Conservation (phyloP, 1,284 basidiomycete species). For the Ganoderma sinense region DNA sequence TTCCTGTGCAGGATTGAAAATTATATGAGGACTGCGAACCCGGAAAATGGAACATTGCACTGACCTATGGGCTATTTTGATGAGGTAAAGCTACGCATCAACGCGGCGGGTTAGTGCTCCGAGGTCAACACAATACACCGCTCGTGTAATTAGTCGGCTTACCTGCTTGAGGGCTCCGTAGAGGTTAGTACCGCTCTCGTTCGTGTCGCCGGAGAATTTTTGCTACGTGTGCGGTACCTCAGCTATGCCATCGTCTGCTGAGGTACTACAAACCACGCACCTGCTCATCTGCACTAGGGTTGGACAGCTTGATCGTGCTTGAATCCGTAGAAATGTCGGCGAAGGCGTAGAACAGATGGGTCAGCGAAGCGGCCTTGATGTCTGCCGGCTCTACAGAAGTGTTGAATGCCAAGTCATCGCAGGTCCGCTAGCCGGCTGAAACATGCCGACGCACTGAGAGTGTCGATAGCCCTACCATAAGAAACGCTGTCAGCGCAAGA, state of each 20-base stretch:
- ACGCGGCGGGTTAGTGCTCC: no score
- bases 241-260: no score
- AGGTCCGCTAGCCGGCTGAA: no score
- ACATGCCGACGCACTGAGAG: no score
- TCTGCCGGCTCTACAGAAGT: constrained; percentile 64
- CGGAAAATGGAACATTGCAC: no score
- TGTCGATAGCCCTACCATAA: constrained; percentile 77
- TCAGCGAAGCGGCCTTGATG: constrained; percentile 63
- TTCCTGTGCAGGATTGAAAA: no score
- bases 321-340: constrained; percentile 81
- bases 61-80: constrained; percentile 76
- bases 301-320: constrained; percentile 73
- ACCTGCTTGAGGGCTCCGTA: constrained; percentile 92
- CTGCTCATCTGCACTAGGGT: constrained; percentile 86
- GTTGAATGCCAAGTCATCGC: no score
- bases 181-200: constrained; percentile 74
- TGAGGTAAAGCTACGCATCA: constrained; percentile 62
- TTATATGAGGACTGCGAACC: no score
- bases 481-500: constrained; percentile 25
- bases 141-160: no score
- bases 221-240: constrained; percentile 52
- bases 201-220: constrained; percentile 70
- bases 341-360: constrained; percentile 88
- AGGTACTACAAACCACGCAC: no score
- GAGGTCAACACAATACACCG: no score